Evolutionary conservation across 163 green algal species (phyloP).

Genomic region (Scenedesmus sp.): DNA sequence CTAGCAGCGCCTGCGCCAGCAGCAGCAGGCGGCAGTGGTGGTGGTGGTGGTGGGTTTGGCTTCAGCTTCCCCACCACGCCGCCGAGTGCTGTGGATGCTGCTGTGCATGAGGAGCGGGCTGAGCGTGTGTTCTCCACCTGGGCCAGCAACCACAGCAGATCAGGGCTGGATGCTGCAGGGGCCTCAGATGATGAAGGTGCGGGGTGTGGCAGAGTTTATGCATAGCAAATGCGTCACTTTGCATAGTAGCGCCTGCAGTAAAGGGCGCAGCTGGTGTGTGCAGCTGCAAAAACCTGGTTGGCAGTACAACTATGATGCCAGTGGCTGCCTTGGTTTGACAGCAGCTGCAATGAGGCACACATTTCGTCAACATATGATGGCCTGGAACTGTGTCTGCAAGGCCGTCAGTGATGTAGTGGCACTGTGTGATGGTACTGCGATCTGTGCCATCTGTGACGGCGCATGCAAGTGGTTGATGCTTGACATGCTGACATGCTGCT

Average conservation of each 20-base stretch:
- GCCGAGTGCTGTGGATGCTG: slow-evolving; percentile 59
- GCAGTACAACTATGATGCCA: no score
- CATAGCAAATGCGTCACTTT: no score
- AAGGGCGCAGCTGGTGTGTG: no score
- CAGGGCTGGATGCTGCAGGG: background rate
- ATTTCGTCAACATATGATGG: no score
- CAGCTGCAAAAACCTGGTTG: no score
- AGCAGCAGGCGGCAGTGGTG: background rate
- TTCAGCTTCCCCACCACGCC: slow-evolving; percentile 82
- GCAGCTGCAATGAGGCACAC: no score
- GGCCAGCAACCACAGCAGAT: slow-evolving; percentile 72
- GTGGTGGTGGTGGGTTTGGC: slow-evolving; percentile 49
- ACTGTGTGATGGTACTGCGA: background rate
- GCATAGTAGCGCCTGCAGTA: no score
- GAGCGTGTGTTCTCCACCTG: slow-evolving; percentile 77
- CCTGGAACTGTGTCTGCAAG: background rate
- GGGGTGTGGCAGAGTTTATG: background rate
- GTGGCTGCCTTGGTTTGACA: no score
- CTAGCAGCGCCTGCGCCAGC: background rate
- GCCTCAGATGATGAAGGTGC: slow-evolving; percentile 39
- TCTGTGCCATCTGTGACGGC: no score
- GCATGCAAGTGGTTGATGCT: background rate
- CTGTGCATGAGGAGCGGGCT: slow-evolving; percentile 47
- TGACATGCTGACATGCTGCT: background rate
- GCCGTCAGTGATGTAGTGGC: background rate